Evolutionary conservation across 2,329 filamentous ascomycete genomes (phyloP), one percentile per base, ranked within the genome.

Genomic region (Teratosphaeria destructans): DNA sequence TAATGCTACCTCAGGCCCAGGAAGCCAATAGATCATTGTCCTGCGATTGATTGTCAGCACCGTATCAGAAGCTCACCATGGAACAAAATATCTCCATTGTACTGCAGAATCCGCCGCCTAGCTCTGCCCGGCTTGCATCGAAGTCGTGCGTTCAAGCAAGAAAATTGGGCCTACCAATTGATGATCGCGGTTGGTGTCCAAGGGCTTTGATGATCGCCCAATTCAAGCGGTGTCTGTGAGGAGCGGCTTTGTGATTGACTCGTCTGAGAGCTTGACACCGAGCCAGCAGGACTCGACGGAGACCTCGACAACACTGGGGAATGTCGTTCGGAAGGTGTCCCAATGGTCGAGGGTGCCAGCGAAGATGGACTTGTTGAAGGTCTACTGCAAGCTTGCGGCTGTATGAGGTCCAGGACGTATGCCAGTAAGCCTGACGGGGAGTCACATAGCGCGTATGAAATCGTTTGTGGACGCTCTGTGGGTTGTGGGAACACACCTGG

Each of bases 11-110:
- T 88, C 85, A 0, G 84, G 84, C 0, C 85, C 85, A 0, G 85
- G 85, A 0, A 88, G 71, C 86, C 85, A 88, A 26, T 84, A 81
- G 32, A 87, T 72, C 68, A 83, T 80, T 1, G 83, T 80, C 65
- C 43, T 49, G n/a, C n/a, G n/a, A 49, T 1, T 16, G 16, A 49
- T 23, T 49, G 16, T 49, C n/a, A 49, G 43, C 43, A 23, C 43
- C 5, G 11, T 23, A 10, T 49, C 7, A 10, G 10, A 49, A 23
- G 16, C n/a, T 49, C 37, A n/a, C 11, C 12, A 49, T 10, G 16
- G 10, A 49, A 49, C 16, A n/a, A n/a, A 6, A 19, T 10, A 10
- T n/a, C 43, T n/a, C 43, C n/a, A 5, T 49, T 3, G 16, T 39
- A 12, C 16, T 39, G 5, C 11, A 39, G 1, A 12, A 39, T 2